Conservation (phyloP, 1,139 yeast species). For the Pichia sp. region DNA sequence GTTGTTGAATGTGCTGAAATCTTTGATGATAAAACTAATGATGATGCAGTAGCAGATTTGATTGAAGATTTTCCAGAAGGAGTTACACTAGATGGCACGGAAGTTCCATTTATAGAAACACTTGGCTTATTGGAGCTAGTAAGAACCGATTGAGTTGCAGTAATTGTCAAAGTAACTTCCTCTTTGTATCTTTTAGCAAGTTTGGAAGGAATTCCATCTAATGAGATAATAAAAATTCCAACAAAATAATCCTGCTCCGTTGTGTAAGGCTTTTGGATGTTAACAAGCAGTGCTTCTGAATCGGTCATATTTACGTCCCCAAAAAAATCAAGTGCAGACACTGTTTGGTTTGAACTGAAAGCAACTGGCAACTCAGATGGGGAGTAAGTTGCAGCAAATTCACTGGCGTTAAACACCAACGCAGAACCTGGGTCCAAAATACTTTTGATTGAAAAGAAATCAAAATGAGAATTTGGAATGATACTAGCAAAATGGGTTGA, state of each 20-base stretch:
- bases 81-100: too few relatives aligned
- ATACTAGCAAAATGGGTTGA: too few relatives aligned
- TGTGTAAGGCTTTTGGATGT: conserved; percentile 10
- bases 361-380: conserved; percentile 10
- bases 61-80: too few relatives aligned
- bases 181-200: conserved; percentile 16
- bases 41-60: too few relatives aligned
- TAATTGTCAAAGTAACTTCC: conserved; percentile 17
- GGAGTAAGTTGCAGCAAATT: conserved; percentile 10
- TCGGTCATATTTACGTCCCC: conserved; percentile 8
- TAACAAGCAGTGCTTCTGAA: conserved; percentile 11
- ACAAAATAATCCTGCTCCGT: conserved; percentile 6
- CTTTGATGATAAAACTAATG: too few relatives aligned
- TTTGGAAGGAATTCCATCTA: conserved; percentile 10
- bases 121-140: too few relatives aligned
- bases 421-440: too few relatives aligned
- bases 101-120: too few relatives aligned
- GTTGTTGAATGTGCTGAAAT: too few relatives aligned
- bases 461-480: too few relatives aligned
- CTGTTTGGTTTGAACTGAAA: conserved; percentile 4
- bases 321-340: conserved; percentile 9
- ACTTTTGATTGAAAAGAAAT: too few relatives aligned
- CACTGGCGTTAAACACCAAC: too few relatives aligned
- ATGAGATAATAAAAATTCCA: conserved; percentile 16
- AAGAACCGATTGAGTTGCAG: conserved; percentile 13